These are phyloP conservation scores for Aspergillus pseudoterreus DNA, from an alignment of 2,329 filamentous ascomycete species.

Conservation along the genomic window DNA sequence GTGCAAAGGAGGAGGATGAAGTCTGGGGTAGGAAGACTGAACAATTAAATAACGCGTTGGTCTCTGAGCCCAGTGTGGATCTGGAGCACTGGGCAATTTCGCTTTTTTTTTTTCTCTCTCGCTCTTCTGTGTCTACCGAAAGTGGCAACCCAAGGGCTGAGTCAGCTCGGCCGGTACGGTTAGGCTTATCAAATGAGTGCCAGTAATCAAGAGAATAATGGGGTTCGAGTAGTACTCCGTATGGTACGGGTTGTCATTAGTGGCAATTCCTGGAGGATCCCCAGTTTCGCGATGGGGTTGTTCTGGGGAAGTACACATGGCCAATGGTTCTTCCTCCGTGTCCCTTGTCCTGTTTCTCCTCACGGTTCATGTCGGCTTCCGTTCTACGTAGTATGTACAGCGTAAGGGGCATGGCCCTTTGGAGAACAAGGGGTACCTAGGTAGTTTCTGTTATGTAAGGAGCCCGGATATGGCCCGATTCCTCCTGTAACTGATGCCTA, in stretches of 20 bases:
- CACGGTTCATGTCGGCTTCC: no score
- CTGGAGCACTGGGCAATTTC: not conserved
- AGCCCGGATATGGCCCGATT: no score
- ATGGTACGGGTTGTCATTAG: not conserved
- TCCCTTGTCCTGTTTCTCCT: not conserved
- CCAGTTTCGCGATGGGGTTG: not conserved
- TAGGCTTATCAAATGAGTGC: not conserved
- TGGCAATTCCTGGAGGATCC: not conserved
- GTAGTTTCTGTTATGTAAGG: no score
- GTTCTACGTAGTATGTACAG: no score
- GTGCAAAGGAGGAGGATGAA: not conserved
- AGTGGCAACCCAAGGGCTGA: not conserved
- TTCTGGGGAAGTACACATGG: not conserved
- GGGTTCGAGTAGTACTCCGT: not conserved
- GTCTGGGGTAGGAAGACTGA: slow-evolving; percentile 1
- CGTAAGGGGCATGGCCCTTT: no score
- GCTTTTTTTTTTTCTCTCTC: not conserved
- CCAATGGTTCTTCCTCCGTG: not conserved
- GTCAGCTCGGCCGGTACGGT: not conserved
- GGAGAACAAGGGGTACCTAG: no score
- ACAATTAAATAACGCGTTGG: not conserved
- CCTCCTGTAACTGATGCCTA: no score
- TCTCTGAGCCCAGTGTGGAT: not conserved
- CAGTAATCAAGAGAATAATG: not conserved
- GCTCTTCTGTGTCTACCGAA: not conserved